Evolutionary conservation across 768 basidiomycete genomes (phyloP).

Genomic region (Nidularia sp.): DNA sequence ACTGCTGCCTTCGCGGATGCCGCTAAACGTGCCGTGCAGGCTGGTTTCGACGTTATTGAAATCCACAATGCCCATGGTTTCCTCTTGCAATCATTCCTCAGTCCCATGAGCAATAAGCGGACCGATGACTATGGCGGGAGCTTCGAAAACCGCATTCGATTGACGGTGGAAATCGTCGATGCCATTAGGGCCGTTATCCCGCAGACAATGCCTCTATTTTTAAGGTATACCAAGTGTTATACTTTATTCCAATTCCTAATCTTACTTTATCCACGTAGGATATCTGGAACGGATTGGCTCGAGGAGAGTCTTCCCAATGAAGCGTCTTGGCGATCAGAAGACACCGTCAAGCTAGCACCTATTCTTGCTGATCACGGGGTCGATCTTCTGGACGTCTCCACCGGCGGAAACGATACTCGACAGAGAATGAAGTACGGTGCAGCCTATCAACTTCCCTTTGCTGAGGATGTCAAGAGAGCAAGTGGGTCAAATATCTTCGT

Average conservation of each 20-base stretch:
- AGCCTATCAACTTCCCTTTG: slow-evolving; percentile 49
- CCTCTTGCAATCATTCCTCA: slow-evolving; percentile 51
- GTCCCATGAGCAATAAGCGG: slow-evolving; percentile 26
- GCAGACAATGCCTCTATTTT: slow-evolving; percentile 62
- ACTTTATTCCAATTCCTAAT: too few species aligned
- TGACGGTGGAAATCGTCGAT: slow-evolving; percentile 54
- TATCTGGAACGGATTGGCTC: slow-evolving; percentile 64
- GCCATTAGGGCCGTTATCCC: slow-evolving; percentile 60
- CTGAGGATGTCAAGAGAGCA: slow-evolving; percentile 14
- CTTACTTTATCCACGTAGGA: too few species aligned
- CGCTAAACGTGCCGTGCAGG: slow-evolving; percentile 47
- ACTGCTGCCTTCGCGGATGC: slow-evolving; percentile 52
- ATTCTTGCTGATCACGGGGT: slow-evolving; percentile 62
- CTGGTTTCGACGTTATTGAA: slow-evolving; percentile 38
- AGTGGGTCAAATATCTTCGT: slow-evolving; percentile 36
- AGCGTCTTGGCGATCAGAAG: slow-evolving; percentile 54
- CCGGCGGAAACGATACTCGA: slow-evolving; percentile 50
- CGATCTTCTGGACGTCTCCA: slow-evolving; percentile 72
- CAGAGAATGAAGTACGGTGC: slow-evolving; percentile 32
- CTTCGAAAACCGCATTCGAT: slow-evolving; percentile 63
- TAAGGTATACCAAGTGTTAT: slow-evolving; percentile 45
- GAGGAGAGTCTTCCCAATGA: slow-evolving; percentile 54
- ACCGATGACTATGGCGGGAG: slow-evolving; percentile 61
- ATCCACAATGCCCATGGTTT: slow-evolving; percentile 53
- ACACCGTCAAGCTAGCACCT: slow-evolving; percentile 57